phyloP scores from a whole-genome alignment of 2,329 filamentous ascomycete genomes.

The Thelonectria rubi region DNA sequence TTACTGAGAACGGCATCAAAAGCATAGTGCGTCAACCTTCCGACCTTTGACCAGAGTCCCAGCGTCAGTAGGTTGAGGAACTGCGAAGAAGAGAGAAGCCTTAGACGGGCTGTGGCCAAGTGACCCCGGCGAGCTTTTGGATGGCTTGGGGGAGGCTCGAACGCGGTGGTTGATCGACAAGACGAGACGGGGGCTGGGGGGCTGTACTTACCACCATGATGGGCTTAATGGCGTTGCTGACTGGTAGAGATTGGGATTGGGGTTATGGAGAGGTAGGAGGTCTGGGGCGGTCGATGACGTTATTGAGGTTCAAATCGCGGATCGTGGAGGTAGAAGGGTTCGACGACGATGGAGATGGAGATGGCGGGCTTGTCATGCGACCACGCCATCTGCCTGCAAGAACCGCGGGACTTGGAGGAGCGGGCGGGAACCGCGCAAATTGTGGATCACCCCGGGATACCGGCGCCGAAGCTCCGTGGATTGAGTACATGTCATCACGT shows the following conservation, averaged over 20 bases:
- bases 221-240: conserved; percentile 4
- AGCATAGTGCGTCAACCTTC: conserved; percentile 91
- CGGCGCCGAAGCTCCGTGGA: conserved; percentile 38
- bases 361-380: conserved; percentile 39
- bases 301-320: conserved; percentile 21
- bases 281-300: neutral
- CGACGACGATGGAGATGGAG: conserved; percentile 27
- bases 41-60: conserved; percentile 81
- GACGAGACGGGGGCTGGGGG: conserved; percentile 12
- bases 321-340: neutral
- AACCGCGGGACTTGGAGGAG: conserved; percentile 22
- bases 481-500: conserved; percentile 30
- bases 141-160: conserved; percentile 28
- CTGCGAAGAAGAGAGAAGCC: conserved; percentile 51
- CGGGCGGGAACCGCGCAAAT: conserved; percentile 8
- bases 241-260: neutral
- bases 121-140: conserved; percentile 27
- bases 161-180: conserved; percentile 25
- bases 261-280: neutral
- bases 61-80: conserved; percentile 75
- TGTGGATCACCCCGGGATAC: conserved; percentile 32
- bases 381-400: conserved; percentile 27
- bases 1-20: conserved; percentile 93
- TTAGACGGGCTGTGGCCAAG: conserved; percentile 46
- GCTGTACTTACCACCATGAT: conserved; percentile 48